Base-by-base conservation (phyloP, 441 rosid species). In the Arabidopsis lyrata region DNA sequence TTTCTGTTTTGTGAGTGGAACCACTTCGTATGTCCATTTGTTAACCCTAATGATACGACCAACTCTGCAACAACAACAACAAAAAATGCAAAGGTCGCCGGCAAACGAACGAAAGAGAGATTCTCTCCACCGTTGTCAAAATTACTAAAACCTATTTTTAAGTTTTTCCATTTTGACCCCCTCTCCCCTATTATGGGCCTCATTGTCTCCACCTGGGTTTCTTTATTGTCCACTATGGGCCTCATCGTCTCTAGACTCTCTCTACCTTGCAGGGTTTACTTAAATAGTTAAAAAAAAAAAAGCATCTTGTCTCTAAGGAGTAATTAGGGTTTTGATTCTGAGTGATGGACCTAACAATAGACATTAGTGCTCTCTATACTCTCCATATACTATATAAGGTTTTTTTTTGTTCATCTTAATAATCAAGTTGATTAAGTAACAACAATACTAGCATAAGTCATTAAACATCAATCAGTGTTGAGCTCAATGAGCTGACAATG, bases 1-100 rank as follows among this genome's bases (percentile, higher is more conserved):
- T 62, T 44, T 24, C 22, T 63, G 15, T 16, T 47, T 32, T 63
- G 12, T 36, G 29, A 38, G 32, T 36, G 29, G 31, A 70, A 39
- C 34, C n/a, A 48, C 31, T 24, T 70, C 5, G 44, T 42, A n/a
- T 36, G 31, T 18, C 48, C 29, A 9, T 22, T 42, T 45, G 38
- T 27, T 27, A 48, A 15, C 67, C 67, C 41, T 49, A 49, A 44
- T 62, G 11, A 20, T 45, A 15, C 22, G 31, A 29, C 34, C 22
- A 38, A 63, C 34, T 38, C 42, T 61, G 41, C 32, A 50, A 39
- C 27, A 2, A 24, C 2, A 24, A 24, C 2, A 24, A 22, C 2
- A 22, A 22, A 22, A 24, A 24, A 24, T 60, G 39, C 32, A 61
- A 16, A 38, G n/a, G 62, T 52, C 45, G 47, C 54, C 54, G 24